Conservation (phyloP, 352 stramenopile species). For the Phytophthora ohioensis region DNA sequence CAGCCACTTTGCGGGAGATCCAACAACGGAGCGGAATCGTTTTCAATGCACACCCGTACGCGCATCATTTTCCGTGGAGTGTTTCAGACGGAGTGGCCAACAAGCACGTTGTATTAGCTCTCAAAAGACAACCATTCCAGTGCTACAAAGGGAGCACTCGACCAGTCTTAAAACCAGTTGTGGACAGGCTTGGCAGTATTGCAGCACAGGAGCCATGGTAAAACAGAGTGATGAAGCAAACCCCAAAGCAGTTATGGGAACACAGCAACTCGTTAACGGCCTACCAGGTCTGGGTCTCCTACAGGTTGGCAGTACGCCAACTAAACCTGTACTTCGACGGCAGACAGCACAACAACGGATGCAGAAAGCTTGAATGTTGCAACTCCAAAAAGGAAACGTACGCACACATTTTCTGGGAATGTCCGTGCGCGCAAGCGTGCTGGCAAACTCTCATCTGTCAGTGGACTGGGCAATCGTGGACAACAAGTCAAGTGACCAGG, state of each 20-base stretch:
- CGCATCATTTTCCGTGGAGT: not conserved
- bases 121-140: not conserved
- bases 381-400: not conserved
- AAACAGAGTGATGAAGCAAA: not conserved
- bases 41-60: not conserved
- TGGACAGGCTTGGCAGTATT: not conserved
- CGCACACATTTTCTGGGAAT: slow-evolving; percentile 8
- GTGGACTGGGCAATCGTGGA: not conserved
- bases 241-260: not conserved
- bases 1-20: not conserved
- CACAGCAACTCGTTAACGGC: slow-evolving; percentile 1
- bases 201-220: not conserved
- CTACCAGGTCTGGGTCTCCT: slow-evolving; percentile 6
- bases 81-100: not conserved
- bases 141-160: not conserved
- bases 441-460: slow-evolving; percentile 6
- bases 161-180: not conserved
- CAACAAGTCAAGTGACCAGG: too few species aligned
- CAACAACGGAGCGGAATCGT: not conserved
- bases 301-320: not conserved
- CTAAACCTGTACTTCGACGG: slow-evolving; percentile 1
- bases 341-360: not conserved
- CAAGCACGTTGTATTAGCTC: not conserved
- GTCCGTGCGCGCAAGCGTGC: slow-evolving; percentile 1
- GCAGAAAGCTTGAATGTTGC: not conserved